Evolutionary conservation across 179 eudicot species (phyloP), one percentile per base, ranked within the genome.

Genomic region (Actinidia arguta): DNA sequence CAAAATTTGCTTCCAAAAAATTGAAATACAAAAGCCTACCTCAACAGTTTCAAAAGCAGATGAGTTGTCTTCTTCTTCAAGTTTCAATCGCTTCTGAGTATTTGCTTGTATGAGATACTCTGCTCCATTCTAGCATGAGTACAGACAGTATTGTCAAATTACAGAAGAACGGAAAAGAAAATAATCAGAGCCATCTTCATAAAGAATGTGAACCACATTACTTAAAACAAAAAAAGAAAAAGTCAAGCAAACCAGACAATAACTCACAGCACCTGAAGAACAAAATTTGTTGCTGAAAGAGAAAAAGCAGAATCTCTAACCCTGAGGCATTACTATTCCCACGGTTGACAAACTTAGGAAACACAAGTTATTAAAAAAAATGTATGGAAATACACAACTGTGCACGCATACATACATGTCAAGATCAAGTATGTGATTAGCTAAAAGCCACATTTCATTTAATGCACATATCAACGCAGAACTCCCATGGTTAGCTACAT

Each of bases 81-180:
- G 83, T 83, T 88, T 95, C 82, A 76, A 91, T 70, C 98, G 98
- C 90, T 97, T 97, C 76, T 87, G 93, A 91, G 91, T 93, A 86
- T 93, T 97, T 48, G 99, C 98, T 87, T 88, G 96, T 82, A 97
- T 94, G 76, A 92, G 95, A 85, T 85, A 97, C n/a, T 88, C 97
- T n/a, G 89, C 94, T 75, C 95, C 99, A 85, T 88, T 94, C 99
- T 97, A 87, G 56, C 83, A 86, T 76, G 55, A 78, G 63, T 9
- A 50, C 44, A 84, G 55, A 73, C 36, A 70, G n/a, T 46, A 20
- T 58, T 63, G 31, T 56, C 18, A 68, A 59, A 31, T 24, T 75
- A 4, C 31, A 12, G 11, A 81, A n/a, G 25, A 56, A 68, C 3
- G 20, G 20, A 74, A 2, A 44, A 77, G 69, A n/a, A n/a, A n/a